Evolutionary conservation across 306 rosid genomes (phyloP), one percentile per base, ranked within the genome.

Genomic region (Pyrus communis): DNA sequence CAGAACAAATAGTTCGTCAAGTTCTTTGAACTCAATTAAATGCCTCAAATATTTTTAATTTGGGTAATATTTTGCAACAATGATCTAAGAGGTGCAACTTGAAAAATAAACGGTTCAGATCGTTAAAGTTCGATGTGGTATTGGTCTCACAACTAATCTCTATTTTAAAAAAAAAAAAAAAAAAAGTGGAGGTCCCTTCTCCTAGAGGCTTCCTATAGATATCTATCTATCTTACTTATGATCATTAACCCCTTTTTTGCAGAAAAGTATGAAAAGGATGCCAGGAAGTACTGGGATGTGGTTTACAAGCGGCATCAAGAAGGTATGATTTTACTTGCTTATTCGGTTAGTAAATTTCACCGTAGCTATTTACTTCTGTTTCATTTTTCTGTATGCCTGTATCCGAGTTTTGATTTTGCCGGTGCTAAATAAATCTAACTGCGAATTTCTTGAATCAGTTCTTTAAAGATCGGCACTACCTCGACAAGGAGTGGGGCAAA

Each of bases 401-500:
- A 23, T 69, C 58, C 13, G 17, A 43, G 27, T 66, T 66, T 35
- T 63, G 68, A 49, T 5, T 49, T 49, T 49, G 7, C 54, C 54
- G 21, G 54, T 49, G 54, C 21, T 2, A 49, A 5, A 5, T 15
- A 49, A 15, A 2, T 43, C 19, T 15, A 49, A 49, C 21, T 49
- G 54, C 8, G 1, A 22, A 7, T 57, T 38, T 57, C 62, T 62
- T 33, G 28, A 21, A 8, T 64, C 87, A 92, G 97, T 95, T 95
- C 86, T 95, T 95, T 74, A 90, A 92, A 76, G 97, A 92, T 69
- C 84, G 97, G 55, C 97, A 95, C 78, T 92, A 90, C 89, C 83
- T 92, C 91, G 99, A 92, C 82, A 92, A 95, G 85, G 99, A 95
- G 80, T 92, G 97, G 97, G 97, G 97, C 30, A 85, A 79, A 65